A percentile compares a stretch with the other conserved stretches of the same genome.
phyloP scores from a whole-genome alignment of 2,329 filamentous ascomycete species.

The Ceratocystis ficicola region DNA sequence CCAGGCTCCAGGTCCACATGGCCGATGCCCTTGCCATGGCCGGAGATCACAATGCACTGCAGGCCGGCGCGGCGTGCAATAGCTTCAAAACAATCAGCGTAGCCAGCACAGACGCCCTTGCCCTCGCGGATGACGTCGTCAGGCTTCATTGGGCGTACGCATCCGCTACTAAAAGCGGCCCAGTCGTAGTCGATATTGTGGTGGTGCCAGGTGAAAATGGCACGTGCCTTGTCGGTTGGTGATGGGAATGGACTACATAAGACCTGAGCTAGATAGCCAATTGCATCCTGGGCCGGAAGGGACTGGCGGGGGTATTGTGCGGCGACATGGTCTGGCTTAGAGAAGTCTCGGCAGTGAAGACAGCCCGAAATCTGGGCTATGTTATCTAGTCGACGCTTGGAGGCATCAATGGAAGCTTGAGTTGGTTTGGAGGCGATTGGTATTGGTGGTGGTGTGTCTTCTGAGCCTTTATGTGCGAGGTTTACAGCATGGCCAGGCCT shows the following conservation, averaged over 20 bases:
- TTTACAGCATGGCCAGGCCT: background rate
- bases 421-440: conserved; percentile 43
- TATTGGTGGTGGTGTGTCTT: conserved; percentile 39
- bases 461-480: conserved; percentile 5
- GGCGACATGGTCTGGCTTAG: conserved; percentile 64
- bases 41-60: conserved; percentile 59
- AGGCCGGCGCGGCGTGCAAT: conserved; percentile 71
- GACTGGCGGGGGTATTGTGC: conserved; percentile 60
- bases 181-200: conserved; percentile 85
- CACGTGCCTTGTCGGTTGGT: conserved; percentile 78
- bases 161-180: conserved; percentile 62
- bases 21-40: conserved; percentile 80
- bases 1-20: conserved; percentile 51
- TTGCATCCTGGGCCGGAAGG: conserved; percentile 52
- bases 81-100: conserved; percentile 67
- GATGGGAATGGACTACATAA: conserved; percentile 72
- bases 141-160: conserved; percentile 54
- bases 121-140: conserved; percentile 63
- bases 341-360: conserved; percentile 78
- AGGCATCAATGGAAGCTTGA: conserved; percentile 30
- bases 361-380: conserved; percentile 42
- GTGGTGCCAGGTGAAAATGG: conserved; percentile 90
- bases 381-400: conserved; percentile 30
- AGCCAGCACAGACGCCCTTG: conserved; percentile 82
- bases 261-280: conserved; percentile 63